phyloP scores from a whole-genome alignment of 768 basidiomycete genomes.

The Podaxis mareebaensis region DNA sequence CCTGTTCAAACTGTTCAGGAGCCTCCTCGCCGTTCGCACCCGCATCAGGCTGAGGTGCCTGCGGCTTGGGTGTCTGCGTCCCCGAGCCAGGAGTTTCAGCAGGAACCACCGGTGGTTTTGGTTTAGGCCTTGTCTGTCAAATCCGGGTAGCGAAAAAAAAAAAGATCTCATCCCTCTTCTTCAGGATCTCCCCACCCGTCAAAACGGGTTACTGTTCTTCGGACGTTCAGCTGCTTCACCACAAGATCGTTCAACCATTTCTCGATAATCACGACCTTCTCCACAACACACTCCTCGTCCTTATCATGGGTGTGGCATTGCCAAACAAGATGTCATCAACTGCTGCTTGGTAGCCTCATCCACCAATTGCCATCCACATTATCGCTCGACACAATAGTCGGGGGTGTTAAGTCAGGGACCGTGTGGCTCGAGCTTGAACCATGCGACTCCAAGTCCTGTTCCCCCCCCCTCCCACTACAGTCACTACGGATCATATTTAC shows the following conservation, averaged over 20 bases:
- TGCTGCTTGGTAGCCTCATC: no score
- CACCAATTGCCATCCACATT: no score
- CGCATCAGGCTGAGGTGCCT: conserved; percentile 35
- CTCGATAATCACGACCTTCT: conserved; percentile 85
- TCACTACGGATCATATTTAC: no score
- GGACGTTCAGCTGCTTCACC: conserved; percentile 82
- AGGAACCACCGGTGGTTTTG: conserved; percentile 60
- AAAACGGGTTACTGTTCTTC: conserved; percentile 87
- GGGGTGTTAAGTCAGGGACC: no score
- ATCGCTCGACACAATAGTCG: no score
- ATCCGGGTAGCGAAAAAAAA: conserved; percentile 91
- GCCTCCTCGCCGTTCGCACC: conserved; percentile 18
- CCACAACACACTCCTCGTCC: conserved; percentile 83
- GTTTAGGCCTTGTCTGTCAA: conserved; percentile 89
- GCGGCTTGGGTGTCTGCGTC: conserved; percentile 72
- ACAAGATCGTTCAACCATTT: conserved; percentile 97
- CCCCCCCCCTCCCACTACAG: no score
- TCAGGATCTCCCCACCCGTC: conserved; percentile 77
- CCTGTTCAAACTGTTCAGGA: conserved; percentile 22
- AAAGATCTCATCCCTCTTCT: conserved; percentile 91
- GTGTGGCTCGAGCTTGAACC: no score
- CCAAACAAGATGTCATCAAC: no score
- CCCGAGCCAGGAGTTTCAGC: conserved; percentile 19
- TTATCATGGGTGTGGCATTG: conserved; percentile 47
- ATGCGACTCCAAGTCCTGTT: no score